Evolutionary conservation across 352 stramenopile genomes (phyloP).

Genomic region (Phytophthora tentaculata): DNA sequence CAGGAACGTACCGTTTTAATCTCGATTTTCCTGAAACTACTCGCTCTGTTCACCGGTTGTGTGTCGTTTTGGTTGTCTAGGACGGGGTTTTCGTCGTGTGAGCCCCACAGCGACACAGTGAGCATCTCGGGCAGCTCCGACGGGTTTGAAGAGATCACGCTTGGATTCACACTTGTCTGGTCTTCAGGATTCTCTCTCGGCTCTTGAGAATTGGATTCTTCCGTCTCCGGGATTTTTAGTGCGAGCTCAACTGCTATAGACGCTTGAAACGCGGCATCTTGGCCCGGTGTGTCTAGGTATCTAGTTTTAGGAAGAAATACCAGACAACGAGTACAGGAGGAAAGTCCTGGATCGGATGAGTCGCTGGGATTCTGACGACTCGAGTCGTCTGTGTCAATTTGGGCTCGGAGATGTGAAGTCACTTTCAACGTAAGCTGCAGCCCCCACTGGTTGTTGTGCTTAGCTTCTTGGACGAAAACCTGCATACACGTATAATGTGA

Average conservation of each 20-base stretch:
- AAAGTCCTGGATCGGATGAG: neutral
- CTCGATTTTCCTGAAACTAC: conserved; percentile 28
- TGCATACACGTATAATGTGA: conserved; percentile 5
- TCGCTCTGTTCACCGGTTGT: neutral
- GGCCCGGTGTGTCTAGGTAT: conserved; percentile 21
- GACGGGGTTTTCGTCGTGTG: conserved; percentile 13
- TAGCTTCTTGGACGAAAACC: conserved; percentile 34
- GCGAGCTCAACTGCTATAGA: conserved; percentile 15
- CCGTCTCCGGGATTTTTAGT: neutral
- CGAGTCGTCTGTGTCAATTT: neutral
- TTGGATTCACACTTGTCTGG: neutral
- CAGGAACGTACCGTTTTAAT: conserved; percentile 44
- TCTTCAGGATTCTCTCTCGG: neutral
- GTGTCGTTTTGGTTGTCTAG: neutral
- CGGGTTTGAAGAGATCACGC: neutral
- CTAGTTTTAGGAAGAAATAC: conserved; percentile 47
- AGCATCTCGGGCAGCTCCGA: conserved; percentile 20
- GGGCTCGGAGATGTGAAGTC: conserved; percentile 9
- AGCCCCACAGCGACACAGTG: conserved; percentile 25
- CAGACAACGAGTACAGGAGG: conserved; percentile 11
- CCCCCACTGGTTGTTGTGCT: conserved; percentile 44
- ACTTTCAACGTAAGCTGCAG: conserved; percentile 32
- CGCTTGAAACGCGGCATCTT: conserved; percentile 2
- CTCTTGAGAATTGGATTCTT: neutral
- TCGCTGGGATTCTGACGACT: neutral